phyloP scores from a whole-genome alignment of 2,329 filamentous ascomycete species.

The Sarocladiaceae sp. region DNA sequence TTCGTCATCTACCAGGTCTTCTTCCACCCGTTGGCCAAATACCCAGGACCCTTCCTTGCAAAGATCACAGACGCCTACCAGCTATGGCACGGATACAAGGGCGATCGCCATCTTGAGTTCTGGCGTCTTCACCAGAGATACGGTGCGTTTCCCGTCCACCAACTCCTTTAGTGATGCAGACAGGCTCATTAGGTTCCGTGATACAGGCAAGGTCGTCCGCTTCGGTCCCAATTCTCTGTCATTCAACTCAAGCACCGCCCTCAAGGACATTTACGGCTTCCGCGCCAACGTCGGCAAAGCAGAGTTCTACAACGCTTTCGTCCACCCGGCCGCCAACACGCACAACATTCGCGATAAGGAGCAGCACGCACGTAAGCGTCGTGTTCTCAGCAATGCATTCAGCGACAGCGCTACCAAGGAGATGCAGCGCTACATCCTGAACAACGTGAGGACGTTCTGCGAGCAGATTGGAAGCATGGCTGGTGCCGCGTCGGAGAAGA shows the following conservation, averaged over 20 bases:
- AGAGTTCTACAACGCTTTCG: slow-evolving; percentile 68
- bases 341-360: slow-evolving; percentile 66
- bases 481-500: slow-evolving; percentile 36
- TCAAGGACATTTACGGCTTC: slow-evolving; percentile 62
- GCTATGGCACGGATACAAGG: slow-evolving; percentile 68
- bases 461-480: slow-evolving; percentile 42
- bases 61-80: slow-evolving; percentile 59
- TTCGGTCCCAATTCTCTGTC: slow-evolving; percentile 73
- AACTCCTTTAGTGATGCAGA: background rate
- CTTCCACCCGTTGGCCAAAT: slow-evolving; percentile 59
- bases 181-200: background rate
- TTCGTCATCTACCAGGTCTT: slow-evolving; percentile 51
- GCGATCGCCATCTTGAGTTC: slow-evolving; percentile 68
- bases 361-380: slow-evolving; percentile 63
- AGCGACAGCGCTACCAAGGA: slow-evolving; percentile 59
- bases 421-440: slow-evolving; percentile 61
- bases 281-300: slow-evolving; percentile 59
- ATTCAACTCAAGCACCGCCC: slow-evolving; percentile 64
- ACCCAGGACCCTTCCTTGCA: slow-evolving; percentile 58
- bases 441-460: slow-evolving; percentile 62
- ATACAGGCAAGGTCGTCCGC: slow-evolving; percentile 55
- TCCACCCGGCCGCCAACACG: slow-evolving; percentile 64
- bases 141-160: slow-evolving; percentile 35
- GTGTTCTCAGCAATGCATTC: slow-evolving; percentile 67
- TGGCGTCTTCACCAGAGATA: slow-evolving; percentile 66